Base-by-base conservation (phyloP, 2,329 filamentous ascomycete species). In the Pyrenochaeta sp. region DNA sequence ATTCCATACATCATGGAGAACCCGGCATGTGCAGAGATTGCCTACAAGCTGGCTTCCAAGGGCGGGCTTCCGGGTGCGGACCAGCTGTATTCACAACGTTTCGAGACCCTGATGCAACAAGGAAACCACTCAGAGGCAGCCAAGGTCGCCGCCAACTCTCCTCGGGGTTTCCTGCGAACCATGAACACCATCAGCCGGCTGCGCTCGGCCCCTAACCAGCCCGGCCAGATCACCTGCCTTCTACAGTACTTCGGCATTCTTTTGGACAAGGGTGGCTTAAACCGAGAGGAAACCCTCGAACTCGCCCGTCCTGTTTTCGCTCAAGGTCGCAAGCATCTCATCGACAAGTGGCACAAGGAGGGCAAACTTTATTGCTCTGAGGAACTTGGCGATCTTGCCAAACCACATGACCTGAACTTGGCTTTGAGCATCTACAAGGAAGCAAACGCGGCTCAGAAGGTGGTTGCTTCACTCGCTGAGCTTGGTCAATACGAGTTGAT, bases 201-300 rank as follows among this genome's bases (percentile, higher is more conserved):
- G 78, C 97, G 97, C 83, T 84, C 83, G 42, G 80, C 95, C 11
- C 90, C 90, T 10, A 83, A 86, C 50, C 84, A 89, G 58, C 86
- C 86, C 22, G 90, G 90, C 30, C 89, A 95, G 70, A 90, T 99
- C 76, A 96, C 94, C 1, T 86, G 90, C 60, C 96, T 96, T 47
- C 81, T 99, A 39, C 94, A 97, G 70, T 99, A 99, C 75, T 99
- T 99, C 60, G 94, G 94, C 51, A 91, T 96, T 83, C 81, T 99
- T 29, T 81, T 99, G 22, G 95, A 99, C 71, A 96, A 99, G 82
- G 93, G 94, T 45, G 83, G 84, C 19, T 79, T 99, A 31, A 99
- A 99, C 76, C 86, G 87, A 68, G 89, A 96, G 56, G 94, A 99
- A 75, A 96, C 92, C 32, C 78, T 99, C 26, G 94, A 99, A 77